These are phyloP conservation scores for Clonostachys sp. DNA, from an alignment of 2,329 filamentous ascomycete genomes.

Conservation along the genomic window DNA sequence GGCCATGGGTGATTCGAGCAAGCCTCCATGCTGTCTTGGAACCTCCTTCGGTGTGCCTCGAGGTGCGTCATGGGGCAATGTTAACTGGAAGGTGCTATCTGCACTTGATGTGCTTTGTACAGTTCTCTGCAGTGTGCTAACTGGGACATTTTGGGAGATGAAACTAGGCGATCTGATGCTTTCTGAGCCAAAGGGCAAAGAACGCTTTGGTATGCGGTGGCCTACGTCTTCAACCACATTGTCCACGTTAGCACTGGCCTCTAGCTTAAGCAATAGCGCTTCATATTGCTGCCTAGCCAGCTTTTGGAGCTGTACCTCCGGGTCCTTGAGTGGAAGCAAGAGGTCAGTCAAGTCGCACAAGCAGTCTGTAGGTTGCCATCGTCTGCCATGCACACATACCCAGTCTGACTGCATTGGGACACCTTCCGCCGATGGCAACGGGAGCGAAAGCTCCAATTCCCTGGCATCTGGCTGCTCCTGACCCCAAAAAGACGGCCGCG, in stretches of 20 bases:
- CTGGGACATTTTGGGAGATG: neutral
- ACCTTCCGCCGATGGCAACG: slow-evolving; percentile 72
- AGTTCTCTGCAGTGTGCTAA: no score
- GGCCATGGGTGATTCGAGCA: no score
- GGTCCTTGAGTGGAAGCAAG: slow-evolving; percentile 56
- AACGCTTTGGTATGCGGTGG: slow-evolving; percentile 41
- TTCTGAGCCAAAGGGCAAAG: slow-evolving; percentile 50
- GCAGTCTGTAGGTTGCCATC: slow-evolving; percentile 46
- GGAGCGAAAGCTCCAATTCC: slow-evolving; percentile 45
- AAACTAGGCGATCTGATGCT: slow-evolving; percentile 13
- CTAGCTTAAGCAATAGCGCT: slow-evolving; percentile 49
- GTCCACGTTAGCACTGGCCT: slow-evolving; percentile 12
- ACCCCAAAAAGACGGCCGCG: slow-evolving; percentile 64
- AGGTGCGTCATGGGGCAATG: no score
- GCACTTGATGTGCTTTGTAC: no score
- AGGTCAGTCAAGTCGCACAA: slow-evolving; percentile 52
- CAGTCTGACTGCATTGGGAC: slow-evolving; percentile 87
- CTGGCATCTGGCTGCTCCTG: slow-evolving; percentile 19
- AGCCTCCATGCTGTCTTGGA: no score
- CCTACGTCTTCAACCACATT: slow-evolving; percentile 14
- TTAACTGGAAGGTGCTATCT: no score
- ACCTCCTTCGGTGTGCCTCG: no score
- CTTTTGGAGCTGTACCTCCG: slow-evolving; percentile 63
- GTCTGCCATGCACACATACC: slow-evolving; percentile 71
- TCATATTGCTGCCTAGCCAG: slow-evolving; percentile 64